Evolutionary conservation across 2,329 filamentous ascomycete species (phyloP), one percentile per base, ranked within the genome.

Genomic region (Periconia digitata): DNA sequence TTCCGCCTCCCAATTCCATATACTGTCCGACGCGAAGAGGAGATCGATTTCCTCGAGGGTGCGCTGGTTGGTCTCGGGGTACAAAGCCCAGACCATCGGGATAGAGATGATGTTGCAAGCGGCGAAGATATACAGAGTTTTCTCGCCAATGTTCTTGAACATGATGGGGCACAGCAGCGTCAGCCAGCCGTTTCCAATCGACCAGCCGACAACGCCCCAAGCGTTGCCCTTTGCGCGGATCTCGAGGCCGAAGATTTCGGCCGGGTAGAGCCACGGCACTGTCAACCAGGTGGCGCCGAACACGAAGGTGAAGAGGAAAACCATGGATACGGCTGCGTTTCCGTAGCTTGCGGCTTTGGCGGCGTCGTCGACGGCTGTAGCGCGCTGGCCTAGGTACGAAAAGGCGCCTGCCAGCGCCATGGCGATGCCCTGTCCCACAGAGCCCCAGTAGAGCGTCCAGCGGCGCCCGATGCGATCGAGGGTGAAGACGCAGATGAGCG

Each of bases 21-120:
- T 81, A 0, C 78, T 84, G 16, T 84, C 76, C 1, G 83, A 79
- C 0, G 86, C 84, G 56, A 91, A 90, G 0, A 90, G 70, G 0
- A 90, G 70, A 51, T 91, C 84, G 75, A 90, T 90, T 61, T 90
- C 86, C 60, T 90, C 87, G 0, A 90, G 74, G 0, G 86, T 90
- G 0, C 87, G 79, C 64, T 88, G 84, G 61, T 85, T 89, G 3
- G 83, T 87, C 64, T 90, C 87, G 0, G 87, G 87, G 48, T 89
- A 90, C 0, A 91, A 61, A 0, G 85, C 84, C 84, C 85, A 91
- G 0, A 89, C 83, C 70, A 89, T 82, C 0, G 85, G 80, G 4
- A 90, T 85, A 1, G 80, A 79, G 23, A 87, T 67, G 8, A 84
- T 70, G 60, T 89, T 90, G 62, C 79, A 82, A 3, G 79, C 83